These are phyloP conservation scores for Ogataea dorogensis DNA, from an alignment of 805 yeast species.

Conservation along the genomic window DNA sequence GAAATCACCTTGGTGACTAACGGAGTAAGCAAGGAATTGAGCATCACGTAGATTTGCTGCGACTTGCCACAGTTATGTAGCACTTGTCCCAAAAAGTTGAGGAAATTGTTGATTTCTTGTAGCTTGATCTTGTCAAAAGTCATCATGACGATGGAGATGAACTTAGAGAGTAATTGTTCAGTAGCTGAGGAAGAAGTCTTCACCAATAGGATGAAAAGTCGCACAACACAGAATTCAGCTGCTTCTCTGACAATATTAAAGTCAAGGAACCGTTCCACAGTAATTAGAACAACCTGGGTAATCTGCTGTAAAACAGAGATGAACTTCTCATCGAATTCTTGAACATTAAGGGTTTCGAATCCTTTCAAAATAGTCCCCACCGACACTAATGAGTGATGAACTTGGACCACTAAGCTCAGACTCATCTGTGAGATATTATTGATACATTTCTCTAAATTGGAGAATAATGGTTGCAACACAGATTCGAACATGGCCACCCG, in stretches of 20 bases:
- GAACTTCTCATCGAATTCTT: constrained; percentile 35
- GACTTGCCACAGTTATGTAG: constrained; percentile 72
- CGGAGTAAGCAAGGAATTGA: constrained; percentile 75
- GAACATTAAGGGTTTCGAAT: constrained; percentile 44
- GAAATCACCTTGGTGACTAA: constrained; percentile 61
- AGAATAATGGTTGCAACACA: constrained; percentile 72
- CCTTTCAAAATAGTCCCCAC: constrained; percentile 91
- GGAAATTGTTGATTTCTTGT: constrained; percentile 73
- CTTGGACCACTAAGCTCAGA: constrained; percentile 57
- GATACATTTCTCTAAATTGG: constrained; percentile 66
- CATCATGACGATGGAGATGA: constrained; percentile 63
- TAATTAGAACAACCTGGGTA: constrained; percentile 79
- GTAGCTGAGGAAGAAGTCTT: constrained; percentile 34
- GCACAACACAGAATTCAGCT: constrained; percentile 80
- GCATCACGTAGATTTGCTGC: constrained; percentile 65
- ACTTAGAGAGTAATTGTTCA: constrained; percentile 56
- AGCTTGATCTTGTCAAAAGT: constrained; percentile 55
- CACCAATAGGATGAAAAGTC: constrained; percentile 76
- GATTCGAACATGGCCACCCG: constrained; percentile 55
- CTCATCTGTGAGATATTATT: constrained; percentile 35
- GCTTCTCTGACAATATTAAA: constrained; percentile 78
- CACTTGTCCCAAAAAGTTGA: constrained; percentile 85
- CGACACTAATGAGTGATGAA: constrained; percentile 85
- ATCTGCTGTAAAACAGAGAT: constrained; percentile 33
- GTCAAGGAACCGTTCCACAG: constrained; percentile 70